These are phyloP conservation scores for Neoarthrinium moseri DNA, from an alignment of 2,329 filamentous ascomycete genomes.

Conservation along the genomic window DNA sequence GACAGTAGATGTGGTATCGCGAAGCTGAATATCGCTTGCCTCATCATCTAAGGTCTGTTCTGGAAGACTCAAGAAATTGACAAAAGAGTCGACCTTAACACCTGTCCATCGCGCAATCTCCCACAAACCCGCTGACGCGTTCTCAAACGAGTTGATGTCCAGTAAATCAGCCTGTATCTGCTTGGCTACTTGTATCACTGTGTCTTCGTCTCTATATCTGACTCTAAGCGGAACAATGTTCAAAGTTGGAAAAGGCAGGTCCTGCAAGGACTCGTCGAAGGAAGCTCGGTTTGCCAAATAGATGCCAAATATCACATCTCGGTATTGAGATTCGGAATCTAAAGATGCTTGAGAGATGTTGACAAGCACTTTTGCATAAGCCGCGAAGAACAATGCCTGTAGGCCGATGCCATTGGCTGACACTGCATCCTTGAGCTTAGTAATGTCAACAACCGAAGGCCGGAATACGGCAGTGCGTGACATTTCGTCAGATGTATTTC, in stretches of 20 bases:
- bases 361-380: slow-evolving; percentile 53
- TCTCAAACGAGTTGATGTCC: slow-evolving; percentile 53
- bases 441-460: slow-evolving; percentile 14
- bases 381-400: slow-evolving; percentile 75
- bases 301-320: slow-evolving; percentile 66
- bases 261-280: slow-evolving; percentile 45
- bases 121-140: slow-evolving; percentile 61
- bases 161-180: slow-evolving; percentile 68
- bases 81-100: slow-evolving; percentile 66
- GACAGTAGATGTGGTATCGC: background rate
- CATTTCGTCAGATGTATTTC: background rate
- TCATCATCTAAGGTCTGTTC: background rate
- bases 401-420: slow-evolving; percentile 57
- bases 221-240: slow-evolving; percentile 75
- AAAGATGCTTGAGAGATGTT: background rate
- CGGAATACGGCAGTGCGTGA: slow-evolving; percentile 15
- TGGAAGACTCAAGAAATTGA: slow-evolving; percentile 74
- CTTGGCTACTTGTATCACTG: slow-evolving; percentile 50
- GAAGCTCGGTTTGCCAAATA: slow-evolving; percentile 78
- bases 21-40: background rate
- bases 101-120: slow-evolving; percentile 78
- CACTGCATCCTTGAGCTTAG: slow-evolving; percentile 17
- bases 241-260: slow-evolving; percentile 65
- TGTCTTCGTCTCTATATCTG: slow-evolving; percentile 21
- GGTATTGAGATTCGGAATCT: too few species aligned